A percentile compares a stretch with the other conserved stretches of the same genome.
These are phyloP conservation scores for Yamadazyma dendronema DNA, from an alignment of 1,139 yeast species.

Conservation along the genomic window DNA sequence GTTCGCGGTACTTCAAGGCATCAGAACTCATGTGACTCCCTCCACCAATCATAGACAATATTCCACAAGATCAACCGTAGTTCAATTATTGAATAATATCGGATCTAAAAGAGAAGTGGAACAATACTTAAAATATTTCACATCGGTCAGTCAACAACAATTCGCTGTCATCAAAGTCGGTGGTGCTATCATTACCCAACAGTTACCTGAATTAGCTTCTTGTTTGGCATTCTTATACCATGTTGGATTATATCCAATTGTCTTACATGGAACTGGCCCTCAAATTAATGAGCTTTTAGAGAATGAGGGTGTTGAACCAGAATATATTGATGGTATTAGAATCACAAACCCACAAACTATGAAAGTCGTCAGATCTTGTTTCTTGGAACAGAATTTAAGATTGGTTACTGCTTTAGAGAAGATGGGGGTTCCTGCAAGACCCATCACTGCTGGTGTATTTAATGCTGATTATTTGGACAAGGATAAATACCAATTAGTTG, in stretches of 20 bases:
- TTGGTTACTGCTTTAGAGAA: conserved; percentile 94
- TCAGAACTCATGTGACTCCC: neutral
- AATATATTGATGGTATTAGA: conserved; percentile 93
- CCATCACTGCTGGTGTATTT: conserved; percentile 97
- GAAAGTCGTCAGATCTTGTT: conserved; percentile 94
- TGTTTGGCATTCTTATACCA: conserved; percentile 95
- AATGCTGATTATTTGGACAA: conserved; percentile 89
- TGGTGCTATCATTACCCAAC: conserved; percentile 97
- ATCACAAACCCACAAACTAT: conserved; percentile 93
- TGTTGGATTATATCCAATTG: conserved; percentile 95
- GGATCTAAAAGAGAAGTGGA: conserved; percentile 98
- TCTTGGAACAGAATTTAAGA: conserved; percentile 90
- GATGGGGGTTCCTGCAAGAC: conserved; percentile 97
- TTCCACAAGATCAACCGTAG: conserved; percentile 90
- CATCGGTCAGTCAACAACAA: conserved; percentile 93
- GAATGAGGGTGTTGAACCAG: conserved; percentile 93
- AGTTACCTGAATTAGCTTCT: conserved; percentile 87
- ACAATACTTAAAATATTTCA: conserved; percentile 92
- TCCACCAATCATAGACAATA: conserved; percentile 13
- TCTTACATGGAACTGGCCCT: conserved; percentile 98
- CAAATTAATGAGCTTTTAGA: conserved; percentile 93
- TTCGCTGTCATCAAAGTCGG: conserved; percentile 99
- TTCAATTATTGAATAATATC: conserved; percentile 89
- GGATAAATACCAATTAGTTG: conserved; percentile 89
- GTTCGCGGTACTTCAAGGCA: neutral